Evolutionary conservation across 23 red algal species (phyloP).

Genomic region (Gracilaria gracilis): DNA sequence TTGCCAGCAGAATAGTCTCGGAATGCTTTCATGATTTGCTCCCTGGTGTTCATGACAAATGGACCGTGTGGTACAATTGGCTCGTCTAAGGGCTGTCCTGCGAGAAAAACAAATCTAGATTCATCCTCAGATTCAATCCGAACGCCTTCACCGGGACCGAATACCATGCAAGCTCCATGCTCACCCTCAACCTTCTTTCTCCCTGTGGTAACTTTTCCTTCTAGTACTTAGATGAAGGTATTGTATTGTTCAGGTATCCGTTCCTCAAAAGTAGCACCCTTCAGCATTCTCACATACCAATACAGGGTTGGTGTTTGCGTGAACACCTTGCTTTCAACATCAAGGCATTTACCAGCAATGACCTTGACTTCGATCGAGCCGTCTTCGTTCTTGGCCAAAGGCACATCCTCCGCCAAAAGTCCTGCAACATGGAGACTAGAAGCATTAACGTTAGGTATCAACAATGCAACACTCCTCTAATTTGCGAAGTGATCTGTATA

Average conservation of each 20-base stretch:
- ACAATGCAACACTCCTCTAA: too few relatives aligned
- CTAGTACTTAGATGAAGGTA: slow-evolving; percentile 83
- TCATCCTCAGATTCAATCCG: slow-evolving; percentile 40
- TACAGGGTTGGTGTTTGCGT: slow-evolving; percentile 85
- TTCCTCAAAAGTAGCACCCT: slow-evolving; percentile 50
- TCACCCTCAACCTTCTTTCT: slow-evolving; percentile 51
- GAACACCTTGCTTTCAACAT: slow-evolving; percentile 76
- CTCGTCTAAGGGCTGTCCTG: slow-evolving; percentile 82
- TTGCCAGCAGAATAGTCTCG: slow-evolving; percentile 82
- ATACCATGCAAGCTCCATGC: slow-evolving; percentile 71
- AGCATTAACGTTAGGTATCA: not conserved
- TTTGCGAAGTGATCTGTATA: not conserved
- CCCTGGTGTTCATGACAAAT: slow-evolving; percentile 89
- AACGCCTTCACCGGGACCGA: slow-evolving; percentile 62
- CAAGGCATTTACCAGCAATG: slow-evolving; percentile 74
- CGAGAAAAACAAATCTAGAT: slow-evolving; percentile 83
- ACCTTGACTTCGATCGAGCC: slow-evolving; percentile 67
- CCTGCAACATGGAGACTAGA: not conserved
- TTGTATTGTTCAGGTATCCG: slow-evolving; percentile 72
- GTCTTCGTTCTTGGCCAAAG: slow-evolving; percentile 49
- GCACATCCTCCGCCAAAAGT: slow-evolving; percentile 68
- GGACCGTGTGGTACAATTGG: slow-evolving; percentile 84
- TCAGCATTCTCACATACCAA: slow-evolving; percentile 73
- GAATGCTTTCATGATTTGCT: slow-evolving; percentile 87
- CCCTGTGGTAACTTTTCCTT: slow-evolving; percentile 60